Percentiles rank a stretch among this genome's conserved stretches.
These are phyloP conservation scores for Mycocentrospora acerina DNA, from an alignment of 2,329 filamentous ascomycete genomes.

Conservation along the genomic window DNA sequence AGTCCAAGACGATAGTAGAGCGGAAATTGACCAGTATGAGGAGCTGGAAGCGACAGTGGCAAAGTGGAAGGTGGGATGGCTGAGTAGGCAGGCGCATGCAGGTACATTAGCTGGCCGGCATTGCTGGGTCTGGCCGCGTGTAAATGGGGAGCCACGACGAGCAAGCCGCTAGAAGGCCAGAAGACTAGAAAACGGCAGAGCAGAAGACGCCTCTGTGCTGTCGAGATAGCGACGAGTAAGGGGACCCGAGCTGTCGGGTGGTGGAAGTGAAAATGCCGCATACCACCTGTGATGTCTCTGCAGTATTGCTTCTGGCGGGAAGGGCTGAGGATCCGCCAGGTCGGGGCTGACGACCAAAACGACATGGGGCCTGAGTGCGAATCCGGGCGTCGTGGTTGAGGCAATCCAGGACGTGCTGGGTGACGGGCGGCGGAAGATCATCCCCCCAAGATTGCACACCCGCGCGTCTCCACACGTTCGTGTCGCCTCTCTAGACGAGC, in stretches of 20 bases:
- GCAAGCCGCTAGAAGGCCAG: too few species aligned
- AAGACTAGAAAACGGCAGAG: too few species aligned
- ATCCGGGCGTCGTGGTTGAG: too few species aligned
- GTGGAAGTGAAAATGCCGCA: too few species aligned
- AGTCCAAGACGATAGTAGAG: too few species aligned
- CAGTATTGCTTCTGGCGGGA: neutral
- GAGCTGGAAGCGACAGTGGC: slow-evolving; percentile 1
- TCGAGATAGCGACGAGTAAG: too few species aligned
- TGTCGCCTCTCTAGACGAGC: slow-evolving; percentile 6
- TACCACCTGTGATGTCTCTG: too few species aligned
- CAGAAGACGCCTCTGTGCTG: too few species aligned
- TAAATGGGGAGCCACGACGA: too few species aligned
- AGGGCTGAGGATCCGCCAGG: slow-evolving; percentile 4
- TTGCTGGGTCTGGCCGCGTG: slow-evolving; percentile 1
- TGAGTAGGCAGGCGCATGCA: slow-evolving; percentile 1
- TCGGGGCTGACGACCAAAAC: slow-evolving; percentile 1
- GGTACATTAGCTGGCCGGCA: slow-evolving; percentile 2
- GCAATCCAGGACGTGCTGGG: slow-evolving; percentile 1
- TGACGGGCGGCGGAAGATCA: slow-evolving; percentile 6
- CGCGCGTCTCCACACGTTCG: slow-evolving; percentile 12
- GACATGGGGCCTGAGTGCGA: too few species aligned
- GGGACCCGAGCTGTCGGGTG: too few species aligned
- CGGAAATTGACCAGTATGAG: too few species aligned
- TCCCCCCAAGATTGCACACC: slow-evolving; percentile 1
- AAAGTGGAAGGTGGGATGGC: slow-evolving; percentile 6